Evolutionary conservation across 495 filamentous ascomycete genomes (phyloP), one percentile per base, ranked within the genome.

Genomic region (Bryoglossum gracile): DNA sequence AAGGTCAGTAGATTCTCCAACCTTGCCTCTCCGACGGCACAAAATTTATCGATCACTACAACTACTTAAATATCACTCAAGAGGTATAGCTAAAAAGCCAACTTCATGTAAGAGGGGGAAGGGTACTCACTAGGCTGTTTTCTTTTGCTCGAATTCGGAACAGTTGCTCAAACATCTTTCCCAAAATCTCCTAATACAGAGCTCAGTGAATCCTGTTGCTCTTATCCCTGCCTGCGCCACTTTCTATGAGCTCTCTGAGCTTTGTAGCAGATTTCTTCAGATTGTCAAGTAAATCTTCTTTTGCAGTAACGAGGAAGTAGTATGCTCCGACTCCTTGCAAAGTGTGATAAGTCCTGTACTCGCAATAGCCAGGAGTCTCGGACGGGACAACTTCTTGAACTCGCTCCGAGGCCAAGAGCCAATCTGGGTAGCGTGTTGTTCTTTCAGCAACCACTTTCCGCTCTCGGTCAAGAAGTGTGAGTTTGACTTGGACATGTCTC

Each of bases 381-480:
- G 50, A 11, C 1, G 46, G 40, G 0, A 50, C 17, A 5, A 55
- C 46, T 21, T 55, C 46, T 41, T 50, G 41, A 6, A 50, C 46
- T 32, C 40, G 24, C 25, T 50, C 52, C 8, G 19, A 16, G n/a
- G 16, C 30, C 25, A 50, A 21, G 39, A 55, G 46, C 52, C 52
- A 55, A 5, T 14, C 17, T 9, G 41, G 32, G 23, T 50, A 50
- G 0, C 11, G 18, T 3, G 36, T 50, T 17, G 46, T 22, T 11
- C 22, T 16, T 3, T 41, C 34, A 26, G 46, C 38, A n/a, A 55
- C 14, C 8, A 28, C 26, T 46, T 26, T 50, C 5, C 17, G 45
- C 35, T 55, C 35, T 4, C 21, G 34, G 38, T 55, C 52, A 18
- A 50, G 35, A 3, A 50, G n/a, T 17, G 46, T 50, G n/a, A 55